Base-by-base conservation (phyloP, 345 rosid genomes). In the Turritis glabra region DNA sequence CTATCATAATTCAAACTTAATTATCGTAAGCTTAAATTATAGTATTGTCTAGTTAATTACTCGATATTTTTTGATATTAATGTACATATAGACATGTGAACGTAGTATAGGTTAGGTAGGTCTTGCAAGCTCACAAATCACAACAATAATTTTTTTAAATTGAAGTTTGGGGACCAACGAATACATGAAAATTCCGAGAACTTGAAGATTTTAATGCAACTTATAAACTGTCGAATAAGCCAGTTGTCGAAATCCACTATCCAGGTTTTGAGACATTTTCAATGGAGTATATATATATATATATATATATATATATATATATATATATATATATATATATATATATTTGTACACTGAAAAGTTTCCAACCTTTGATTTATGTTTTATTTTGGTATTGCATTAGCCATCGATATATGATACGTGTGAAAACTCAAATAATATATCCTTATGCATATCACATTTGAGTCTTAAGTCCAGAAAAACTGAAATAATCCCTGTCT, bases 41-140 rank as follows among this genome's bases (percentile, higher is more conserved):
- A 53, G 3, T 40, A 52, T 9, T 37, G n/a, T 51, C 15, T 53
- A 4, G 6, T 52, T 37, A 58, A 15, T 21, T 19, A 29, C 15
- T 21, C 21, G 5, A 50, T 15, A 21, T 66, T 32, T n/a, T 23
- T 51, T 5, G 9, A 50, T 52, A 33, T 50, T 15, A 46, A 29
- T 40, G 62, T 22, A 62, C 18, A 25, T 26, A 29, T 40, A 73
- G 22, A 63, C 27, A 73, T 30, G 72, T 66, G 67, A 46, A 74
- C 50, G 72, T 35, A 47, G 51, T 56, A 19, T 12, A 47, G 18
- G 60, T 65, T 74, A 47, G 78, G 67, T 74, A 74, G 66, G 57
- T 55, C 50, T 46, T 64, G 52, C 37, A 37, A 64, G 57, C 62
- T 69, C 52, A 55, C 64, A 37, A 27, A 30, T 55, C 73, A 68